Evolutionary conservation across 2,329 filamentous ascomycete genomes (phyloP).

Genomic region (Metarhizium guizhouense): DNA sequence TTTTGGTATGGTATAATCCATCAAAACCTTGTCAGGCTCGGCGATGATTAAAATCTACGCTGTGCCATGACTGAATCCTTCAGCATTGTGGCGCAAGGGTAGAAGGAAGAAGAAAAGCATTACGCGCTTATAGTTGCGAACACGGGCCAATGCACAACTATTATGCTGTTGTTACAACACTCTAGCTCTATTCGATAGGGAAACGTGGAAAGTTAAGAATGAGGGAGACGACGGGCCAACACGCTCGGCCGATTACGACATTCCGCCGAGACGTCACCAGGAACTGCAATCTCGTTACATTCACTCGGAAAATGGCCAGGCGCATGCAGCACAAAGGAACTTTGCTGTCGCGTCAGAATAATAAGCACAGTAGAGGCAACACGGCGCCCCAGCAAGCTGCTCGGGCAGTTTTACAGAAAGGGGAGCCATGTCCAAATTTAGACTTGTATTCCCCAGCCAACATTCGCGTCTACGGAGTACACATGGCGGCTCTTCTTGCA

Average conservation of each 20-base stretch:
- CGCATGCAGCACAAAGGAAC: not conserved
- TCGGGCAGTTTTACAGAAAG: not conserved
- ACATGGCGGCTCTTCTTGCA: too few relatives aligned
- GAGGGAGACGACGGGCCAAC: not conserved
- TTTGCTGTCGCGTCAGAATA: not conserved
- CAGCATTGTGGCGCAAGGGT: too few relatives aligned
- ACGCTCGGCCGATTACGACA: not conserved
- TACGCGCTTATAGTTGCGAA: too few relatives aligned
- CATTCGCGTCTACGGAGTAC: too few relatives aligned
- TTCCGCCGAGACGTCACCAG: not conserved
- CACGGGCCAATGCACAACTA: too few relatives aligned
- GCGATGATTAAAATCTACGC: too few relatives aligned
- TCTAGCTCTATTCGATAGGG: not conserved
- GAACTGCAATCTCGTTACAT: not conserved
- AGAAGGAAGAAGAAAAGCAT: too few relatives aligned
- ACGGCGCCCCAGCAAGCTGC: not conserved
- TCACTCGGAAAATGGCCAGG: not conserved
- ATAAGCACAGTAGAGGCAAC: not conserved
- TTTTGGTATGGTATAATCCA: too few relatives aligned
- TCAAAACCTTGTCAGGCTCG: too few relatives aligned
- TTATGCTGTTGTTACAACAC: not conserved
- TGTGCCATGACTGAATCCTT: too few relatives aligned
- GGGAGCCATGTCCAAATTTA: not conserved
- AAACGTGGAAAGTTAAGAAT: not conserved
- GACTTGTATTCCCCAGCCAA: not conserved